Evolutionary conservation across 768 basidiomycete species (phyloP).

Genomic region (Nidula microcarpa): DNA sequence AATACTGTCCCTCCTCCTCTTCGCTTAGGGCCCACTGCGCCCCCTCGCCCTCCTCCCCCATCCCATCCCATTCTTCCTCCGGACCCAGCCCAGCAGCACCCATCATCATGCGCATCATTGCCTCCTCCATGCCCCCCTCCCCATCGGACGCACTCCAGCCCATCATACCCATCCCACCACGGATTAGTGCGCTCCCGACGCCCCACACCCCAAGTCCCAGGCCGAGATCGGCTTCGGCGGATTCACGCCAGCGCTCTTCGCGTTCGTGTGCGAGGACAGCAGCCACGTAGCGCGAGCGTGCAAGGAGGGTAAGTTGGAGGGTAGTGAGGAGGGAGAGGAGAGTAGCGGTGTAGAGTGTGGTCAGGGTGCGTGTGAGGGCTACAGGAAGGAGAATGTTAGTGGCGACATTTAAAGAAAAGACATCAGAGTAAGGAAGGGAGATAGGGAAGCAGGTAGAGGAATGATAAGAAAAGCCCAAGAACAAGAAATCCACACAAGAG

Average conservation of each 20-base stretch:
- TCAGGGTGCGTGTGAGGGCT: constrained; percentile 89
- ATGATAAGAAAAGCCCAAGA: no score
- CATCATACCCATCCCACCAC: constrained; percentile 17
- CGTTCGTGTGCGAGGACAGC: constrained; percentile 60
- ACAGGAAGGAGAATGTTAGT: not conserved
- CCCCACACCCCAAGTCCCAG: constrained; percentile 26
- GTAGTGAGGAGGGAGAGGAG: constrained; percentile 85
- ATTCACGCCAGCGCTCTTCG: constrained; percentile 51
- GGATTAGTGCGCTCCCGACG: not conserved
- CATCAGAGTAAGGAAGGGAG: not conserved
- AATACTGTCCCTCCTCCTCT: constrained; percentile 73
- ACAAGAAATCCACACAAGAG: no score
- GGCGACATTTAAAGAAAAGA: not conserved
- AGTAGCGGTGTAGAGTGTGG: constrained; percentile 81
- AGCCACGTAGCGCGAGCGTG: constrained; percentile 74
- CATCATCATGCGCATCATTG: no score
- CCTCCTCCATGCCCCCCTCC: no score
- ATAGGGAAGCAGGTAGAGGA: no score
- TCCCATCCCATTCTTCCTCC: constrained; percentile 5
- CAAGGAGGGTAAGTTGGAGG: constrained; percentile 83
- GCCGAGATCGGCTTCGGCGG: constrained; percentile 35
- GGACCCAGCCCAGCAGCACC: constrained; percentile 9
- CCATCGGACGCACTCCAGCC: not conserved
- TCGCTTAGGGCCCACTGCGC: constrained; percentile 36
- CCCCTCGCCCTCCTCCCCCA: constrained; percentile 2